A percentile compares a stretch with the other conserved stretches of the same genome.
Conservation (phyloP, 2,329 filamentous ascomycete species). For the Beauveria sp. region DNA sequence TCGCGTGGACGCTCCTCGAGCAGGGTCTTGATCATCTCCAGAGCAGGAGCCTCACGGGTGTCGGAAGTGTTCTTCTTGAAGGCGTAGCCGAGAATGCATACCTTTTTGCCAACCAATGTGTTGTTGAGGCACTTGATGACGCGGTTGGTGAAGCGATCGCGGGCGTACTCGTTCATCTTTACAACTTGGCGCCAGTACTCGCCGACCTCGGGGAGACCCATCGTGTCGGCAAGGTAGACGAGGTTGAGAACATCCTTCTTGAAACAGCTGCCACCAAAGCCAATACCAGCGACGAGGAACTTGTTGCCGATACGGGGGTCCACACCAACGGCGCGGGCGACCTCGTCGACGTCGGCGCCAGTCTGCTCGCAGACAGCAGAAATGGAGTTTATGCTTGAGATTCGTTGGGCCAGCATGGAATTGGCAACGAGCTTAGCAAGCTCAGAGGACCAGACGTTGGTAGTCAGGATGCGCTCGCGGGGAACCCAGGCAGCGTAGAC, state of each 20-base stretch:
- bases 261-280: constrained; percentile 76
- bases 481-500: constrained; percentile 69
- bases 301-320: constrained; percentile 65
- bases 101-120: constrained; percentile 61
- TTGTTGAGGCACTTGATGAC: constrained; percentile 62
- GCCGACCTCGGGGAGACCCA: constrained; percentile 63
- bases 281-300: constrained; percentile 67
- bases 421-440: constrained; percentile 73
- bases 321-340: constrained; percentile 58
- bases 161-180: constrained; percentile 69
- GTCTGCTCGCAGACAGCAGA: constrained; percentile 73
- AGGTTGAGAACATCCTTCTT: constrained; percentile 72
- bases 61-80: constrained; percentile 77
- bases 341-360: constrained; percentile 67
- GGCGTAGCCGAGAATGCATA: constrained; percentile 65
- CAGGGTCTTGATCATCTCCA: constrained; percentile 59
- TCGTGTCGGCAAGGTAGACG: constrained; percentile 63
- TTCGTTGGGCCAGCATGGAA: constrained; percentile 71
- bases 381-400: constrained; percentile 74
- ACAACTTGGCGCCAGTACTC: constrained; percentile 70
- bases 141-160: constrained; percentile 57
- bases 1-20: constrained; percentile 56
- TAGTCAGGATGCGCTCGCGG: constrained; percentile 57
- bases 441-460: constrained; percentile 71
- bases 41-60: constrained; percentile 61